phyloP scores from a whole-genome alignment of 345 rosid species.

The Lepidium sativum region DNA sequence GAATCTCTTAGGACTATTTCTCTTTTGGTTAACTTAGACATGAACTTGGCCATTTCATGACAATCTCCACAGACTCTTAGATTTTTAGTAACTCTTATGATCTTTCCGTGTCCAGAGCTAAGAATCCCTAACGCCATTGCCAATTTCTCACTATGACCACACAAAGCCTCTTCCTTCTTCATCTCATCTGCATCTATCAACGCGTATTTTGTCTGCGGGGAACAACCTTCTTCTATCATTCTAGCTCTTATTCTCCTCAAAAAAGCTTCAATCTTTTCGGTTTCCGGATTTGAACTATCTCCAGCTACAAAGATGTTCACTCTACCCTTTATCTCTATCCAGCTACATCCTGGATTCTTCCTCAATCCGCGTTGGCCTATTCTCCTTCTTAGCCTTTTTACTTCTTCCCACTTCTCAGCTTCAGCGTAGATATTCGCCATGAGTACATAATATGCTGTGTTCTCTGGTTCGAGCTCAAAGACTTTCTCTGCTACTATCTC shows the following conservation, averaged over 20 bases:
- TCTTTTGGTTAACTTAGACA: constrained; percentile 41
- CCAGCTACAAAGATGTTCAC: constrained; percentile 58
- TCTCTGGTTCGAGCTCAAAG: constrained; percentile 56
- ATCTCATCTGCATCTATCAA: constrained; percentile 61
- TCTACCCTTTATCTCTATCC: constrained; percentile 64
- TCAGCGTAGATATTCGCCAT: constrained; percentile 66
- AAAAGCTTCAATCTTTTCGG: constrained; percentile 37
- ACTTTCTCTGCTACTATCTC: constrained; percentile 61
- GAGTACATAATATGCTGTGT: constrained; percentile 60
- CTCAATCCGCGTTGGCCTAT: constrained; percentile 40
- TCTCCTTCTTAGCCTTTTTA: constrained; percentile 37
- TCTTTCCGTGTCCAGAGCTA: constrained; percentile 41
- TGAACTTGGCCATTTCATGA: constrained; percentile 65
- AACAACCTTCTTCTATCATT: constrained; percentile 49
- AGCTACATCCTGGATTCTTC: constrained; percentile 72
- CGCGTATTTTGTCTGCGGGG: constrained; percentile 40
- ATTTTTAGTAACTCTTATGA: constrained; percentile 55
- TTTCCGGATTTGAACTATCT: constrained; percentile 48
- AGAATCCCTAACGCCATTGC: constrained; percentile 62
- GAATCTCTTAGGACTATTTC: constrained; percentile 66
- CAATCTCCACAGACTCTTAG: constrained; percentile 66
- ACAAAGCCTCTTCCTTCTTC: constrained; percentile 54
- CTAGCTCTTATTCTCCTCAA: constrained; percentile 36
- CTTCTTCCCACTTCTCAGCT: constrained; percentile 66
- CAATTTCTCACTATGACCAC: constrained; percentile 69